Base-by-base conservation (phyloP, 129 eudicot species). In the Chrysanthemum makinoi region DNA sequence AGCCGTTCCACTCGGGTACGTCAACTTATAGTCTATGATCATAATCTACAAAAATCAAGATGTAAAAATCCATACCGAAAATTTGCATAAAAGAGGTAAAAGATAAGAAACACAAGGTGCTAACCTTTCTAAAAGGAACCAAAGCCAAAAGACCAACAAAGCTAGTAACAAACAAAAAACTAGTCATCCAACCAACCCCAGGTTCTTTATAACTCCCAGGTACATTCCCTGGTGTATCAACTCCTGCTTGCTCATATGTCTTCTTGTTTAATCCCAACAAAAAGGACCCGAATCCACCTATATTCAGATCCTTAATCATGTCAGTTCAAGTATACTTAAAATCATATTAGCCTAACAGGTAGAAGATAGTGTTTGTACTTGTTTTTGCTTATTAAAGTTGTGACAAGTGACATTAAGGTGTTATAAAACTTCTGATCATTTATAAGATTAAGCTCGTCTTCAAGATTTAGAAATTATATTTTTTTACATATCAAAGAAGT, bases 1-100 rank as follows among this genome's bases (percentile, higher is more conserved):
- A 17, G 98, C 98, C 56, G 96, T 89, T 62, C 98, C 98, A 86
- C 98, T 93, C 18, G 96, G 98, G 81, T 87, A 93, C 24, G 89
- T 66, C 47, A 93, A 81, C 48, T 87, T 89, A 75, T 89, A 89
- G 56, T 89, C 92, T 56, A 93, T 85, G 66, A 93, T 82, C 95
- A 93, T 82, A 43, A 89, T 85, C 98, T 93, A 77, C 65, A 68
- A 56, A 59, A 62, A 46, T 60, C 61, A 55, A 55, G 26, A 6
- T 55, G 0, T 0, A 48, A 20, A 20, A 0, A 39, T 39, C 6
- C 44, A 33, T 17, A 14, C 46, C 24, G 46, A 20, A 5, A 49
- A 35, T 2, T 24, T 52, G 1, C 10, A 12, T 48, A 66, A 14
- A 35, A 16, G 11, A 68, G 28, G 4, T 63, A 17, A 46, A 58